Evolutionary conservation across 768 basidiomycete species (phyloP).

Genomic region (Fomitopsis pulvina): DNA sequence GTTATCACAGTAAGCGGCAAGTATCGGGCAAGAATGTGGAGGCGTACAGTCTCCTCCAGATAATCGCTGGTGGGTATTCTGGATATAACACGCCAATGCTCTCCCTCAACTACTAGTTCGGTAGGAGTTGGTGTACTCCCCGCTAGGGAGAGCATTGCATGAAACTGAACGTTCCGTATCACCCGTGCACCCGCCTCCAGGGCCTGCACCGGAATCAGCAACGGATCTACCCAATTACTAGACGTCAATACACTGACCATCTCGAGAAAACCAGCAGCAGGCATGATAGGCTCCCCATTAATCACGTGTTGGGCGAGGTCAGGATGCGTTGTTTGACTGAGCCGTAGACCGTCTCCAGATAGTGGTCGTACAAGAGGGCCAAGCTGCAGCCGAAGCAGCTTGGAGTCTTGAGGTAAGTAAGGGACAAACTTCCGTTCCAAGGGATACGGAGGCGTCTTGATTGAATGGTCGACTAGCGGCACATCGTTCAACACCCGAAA

Average conservation of each 20-base stretch:
- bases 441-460: slow-evolving; percentile 21
- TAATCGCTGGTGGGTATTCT: slow-evolving; percentile 9
- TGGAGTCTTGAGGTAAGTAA: slow-evolving; percentile 11
- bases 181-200: slow-evolving; percentile 29
- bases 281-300: slow-evolving; percentile 38
- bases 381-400: slow-evolving; percentile 15
- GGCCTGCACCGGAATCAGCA: slow-evolving; percentile 21
- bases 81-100: slow-evolving; percentile 20
- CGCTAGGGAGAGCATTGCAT: slow-evolving; percentile 18
- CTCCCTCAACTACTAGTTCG: slow-evolving; percentile 15
- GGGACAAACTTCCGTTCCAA: slow-evolving; percentile 23
- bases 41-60: slow-evolving; percentile 12
- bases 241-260: slow-evolving; percentile 24
- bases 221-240: not conserved
- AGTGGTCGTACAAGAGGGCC: slow-evolving; percentile 28
- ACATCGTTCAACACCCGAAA: slow-evolving; percentile 25
- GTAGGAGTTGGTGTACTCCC: slow-evolving; percentile 14
- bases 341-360: slow-evolving; percentile 26
- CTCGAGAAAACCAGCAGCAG: slow-evolving; percentile 36
- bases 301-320: slow-evolving; percentile 38
- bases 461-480: not conserved
- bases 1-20: slow-evolving; percentile 6
- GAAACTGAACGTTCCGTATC: slow-evolving; percentile 22
- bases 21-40: slow-evolving; percentile 3
- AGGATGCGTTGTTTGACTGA: slow-evolving; percentile 33